phyloP scores from a whole-genome alignment of 2,329 filamentous ascomycete genomes.

The Neoscytalidium dimidiatum region DNA sequence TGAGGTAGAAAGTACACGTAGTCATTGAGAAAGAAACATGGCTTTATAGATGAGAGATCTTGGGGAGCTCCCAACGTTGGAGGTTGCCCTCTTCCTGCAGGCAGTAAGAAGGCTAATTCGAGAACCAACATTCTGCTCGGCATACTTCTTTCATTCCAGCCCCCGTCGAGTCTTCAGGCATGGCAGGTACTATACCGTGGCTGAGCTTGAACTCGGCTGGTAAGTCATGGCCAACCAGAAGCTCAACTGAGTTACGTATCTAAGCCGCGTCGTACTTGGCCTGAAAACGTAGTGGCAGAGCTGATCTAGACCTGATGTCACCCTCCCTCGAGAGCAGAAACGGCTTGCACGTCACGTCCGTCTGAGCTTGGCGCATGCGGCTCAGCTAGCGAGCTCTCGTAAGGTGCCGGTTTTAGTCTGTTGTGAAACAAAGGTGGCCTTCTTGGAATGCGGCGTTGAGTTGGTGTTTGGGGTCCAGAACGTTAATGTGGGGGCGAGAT shows the following conservation, averaged over 20 bases:
- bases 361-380: not conserved
- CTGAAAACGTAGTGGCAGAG: not conserved
- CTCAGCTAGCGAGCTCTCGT: not conserved
- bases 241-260: not conserved
- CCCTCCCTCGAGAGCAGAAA: not conserved
- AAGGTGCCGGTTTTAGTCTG: not conserved
- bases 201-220: not conserved
- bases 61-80: not conserved
- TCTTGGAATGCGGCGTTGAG: slow-evolving; percentile 1
- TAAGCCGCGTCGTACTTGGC: not conserved
- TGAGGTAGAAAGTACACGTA: not conserved
- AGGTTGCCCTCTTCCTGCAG: not conserved
- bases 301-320: not conserved
- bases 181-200: not conserved
- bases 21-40: not conserved
- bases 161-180: not conserved
- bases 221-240: not conserved
- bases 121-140: not conserved
- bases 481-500: not conserved
- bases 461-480: slow-evolving; percentile 15
- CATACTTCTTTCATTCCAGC: not conserved
- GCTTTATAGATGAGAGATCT: not conserved
- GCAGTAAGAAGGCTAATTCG: not conserved
- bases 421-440: not conserved
- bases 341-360: not conserved